These are phyloP conservation scores for Apiospora phragmitis DNA, from an alignment of 2,329 filamentous ascomycete genomes.

Conservation along the genomic window DNA sequence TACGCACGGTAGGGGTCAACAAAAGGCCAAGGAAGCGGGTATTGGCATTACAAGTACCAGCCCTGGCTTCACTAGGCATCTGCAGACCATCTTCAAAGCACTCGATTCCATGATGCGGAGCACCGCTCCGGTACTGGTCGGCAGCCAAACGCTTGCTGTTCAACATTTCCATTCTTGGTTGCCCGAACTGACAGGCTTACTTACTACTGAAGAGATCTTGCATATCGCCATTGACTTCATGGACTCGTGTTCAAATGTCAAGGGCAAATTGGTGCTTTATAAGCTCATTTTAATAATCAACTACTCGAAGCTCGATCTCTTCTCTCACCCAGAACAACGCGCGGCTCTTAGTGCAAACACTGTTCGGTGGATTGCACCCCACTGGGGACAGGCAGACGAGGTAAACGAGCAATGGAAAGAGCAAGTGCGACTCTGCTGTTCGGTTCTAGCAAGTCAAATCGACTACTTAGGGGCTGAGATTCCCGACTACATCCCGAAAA, in stretches of 20 bases:
- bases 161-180: constrained; percentile 98
- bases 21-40: constrained; percentile 83
- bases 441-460: constrained; percentile 84
- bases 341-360: constrained; percentile 77
- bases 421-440: constrained; percentile 90
- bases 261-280: constrained; percentile 88
- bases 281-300: constrained; percentile 92
- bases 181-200: constrained; percentile 78
- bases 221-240: constrained; percentile 92
- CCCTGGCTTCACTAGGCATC: constrained; percentile 74
- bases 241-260: constrained; percentile 83
- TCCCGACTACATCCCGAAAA: constrained; percentile 85
- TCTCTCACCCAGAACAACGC: constrained; percentile 75
- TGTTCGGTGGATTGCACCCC: constrained; percentile 85
- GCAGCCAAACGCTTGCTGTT: constrained; percentile 91
- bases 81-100: constrained; percentile 86
- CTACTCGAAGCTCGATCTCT: constrained; percentile 80
- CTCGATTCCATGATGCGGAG: constrained; percentile 90
- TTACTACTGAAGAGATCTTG: constrained; percentile 81
- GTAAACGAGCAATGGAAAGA: constrained; percentile 87
- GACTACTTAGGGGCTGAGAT: constrained; percentile 77
- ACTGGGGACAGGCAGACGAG: constrained; percentile 78
- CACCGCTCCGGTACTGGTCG: constrained; percentile 79
- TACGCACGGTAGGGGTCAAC: constrained; percentile 81
- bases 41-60: constrained; percentile 80